Evolutionary conservation across 495 filamentous ascomycete genomes (phyloP).

Genomic region (Aspergillus olivimuriae): DNA sequence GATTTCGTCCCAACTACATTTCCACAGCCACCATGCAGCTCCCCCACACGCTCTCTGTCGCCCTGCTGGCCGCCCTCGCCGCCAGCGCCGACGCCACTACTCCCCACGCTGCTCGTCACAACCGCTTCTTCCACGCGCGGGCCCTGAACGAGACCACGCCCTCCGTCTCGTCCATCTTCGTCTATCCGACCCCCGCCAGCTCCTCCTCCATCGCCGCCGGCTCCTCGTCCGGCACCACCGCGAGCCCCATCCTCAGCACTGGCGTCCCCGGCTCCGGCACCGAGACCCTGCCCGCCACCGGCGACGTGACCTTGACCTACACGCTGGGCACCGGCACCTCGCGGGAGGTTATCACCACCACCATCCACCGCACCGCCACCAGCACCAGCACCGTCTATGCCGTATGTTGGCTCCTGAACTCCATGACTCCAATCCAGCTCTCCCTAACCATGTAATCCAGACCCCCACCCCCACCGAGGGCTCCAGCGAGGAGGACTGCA

Average conservation of each 20-base stretch:
- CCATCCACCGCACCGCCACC: constrained; percentile 44
- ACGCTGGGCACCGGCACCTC: constrained; percentile 49
- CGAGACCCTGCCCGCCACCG: constrained; percentile 5
- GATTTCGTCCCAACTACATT: background rate
- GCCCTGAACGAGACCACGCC: constrained; percentile 8
- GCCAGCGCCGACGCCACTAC: constrained; percentile 35
- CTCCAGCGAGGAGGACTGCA: background rate
- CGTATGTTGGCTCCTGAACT: constrained; percentile 19
- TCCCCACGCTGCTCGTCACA: constrained; percentile 30
- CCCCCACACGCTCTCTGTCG: constrained; percentile 43
- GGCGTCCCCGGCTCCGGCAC: constrained; percentile 7
- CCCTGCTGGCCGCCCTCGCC: constrained; percentile 43
- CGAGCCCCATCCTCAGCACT: constrained; percentile 13
- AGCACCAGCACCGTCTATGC: constrained; percentile 31
- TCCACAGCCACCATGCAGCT: constrained; percentile 31
- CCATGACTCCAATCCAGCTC: background rate
- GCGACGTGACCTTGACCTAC: constrained; percentile 54
- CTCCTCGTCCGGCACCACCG: constrained; percentile 7
- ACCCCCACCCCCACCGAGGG: constrained; percentile 13
- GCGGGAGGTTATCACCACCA: constrained; percentile 51
- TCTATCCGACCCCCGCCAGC: constrained; percentile 13
- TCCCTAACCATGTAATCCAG: constrained; percentile 11
- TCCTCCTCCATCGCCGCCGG: constrained; percentile 5
- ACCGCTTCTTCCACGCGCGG: constrained; percentile 19
- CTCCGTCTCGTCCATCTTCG: constrained; percentile 13